Evolutionary conservation across 129 eudicot species (phyloP).

Genomic region (Flaveria trinervia): DNA sequence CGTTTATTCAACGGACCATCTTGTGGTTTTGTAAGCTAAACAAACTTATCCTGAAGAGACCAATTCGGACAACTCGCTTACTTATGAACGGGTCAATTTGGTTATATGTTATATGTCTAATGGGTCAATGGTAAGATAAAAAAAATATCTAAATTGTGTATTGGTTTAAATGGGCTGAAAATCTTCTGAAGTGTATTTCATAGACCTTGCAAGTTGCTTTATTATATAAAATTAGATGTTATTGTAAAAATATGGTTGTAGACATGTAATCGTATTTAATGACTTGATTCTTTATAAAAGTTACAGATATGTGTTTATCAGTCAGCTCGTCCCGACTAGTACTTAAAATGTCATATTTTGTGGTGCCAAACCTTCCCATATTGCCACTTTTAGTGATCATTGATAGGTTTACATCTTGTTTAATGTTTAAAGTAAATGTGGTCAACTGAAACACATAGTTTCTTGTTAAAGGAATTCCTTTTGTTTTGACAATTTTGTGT

Average conservation of each 20-base stretch:
- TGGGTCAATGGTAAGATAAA: background rate
- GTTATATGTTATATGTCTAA: background rate
- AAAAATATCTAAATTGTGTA: background rate
- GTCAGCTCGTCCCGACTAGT: background rate
- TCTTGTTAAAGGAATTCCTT: background rate
- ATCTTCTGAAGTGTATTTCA: background rate
- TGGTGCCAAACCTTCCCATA: background rate
- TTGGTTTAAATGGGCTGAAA: background rate
- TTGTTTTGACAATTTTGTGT: background rate
- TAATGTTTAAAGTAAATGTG: background rate
- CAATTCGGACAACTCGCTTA: background rate
- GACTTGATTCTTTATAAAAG: background rate
- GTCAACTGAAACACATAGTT: background rate
- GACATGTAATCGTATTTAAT: background rate
- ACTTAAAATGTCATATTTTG: background rate
- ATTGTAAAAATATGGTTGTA: background rate
- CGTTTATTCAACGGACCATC: background rate
- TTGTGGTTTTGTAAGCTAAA: background rate
- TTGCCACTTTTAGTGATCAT: background rate
- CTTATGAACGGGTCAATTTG: background rate
- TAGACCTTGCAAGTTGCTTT: no score
- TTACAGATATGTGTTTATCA: background rate
- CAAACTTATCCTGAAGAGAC: background rate
- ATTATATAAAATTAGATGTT: background rate
- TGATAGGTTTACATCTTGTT: background rate